Percentiles rank a stretch among this genome's conserved stretches.
Evolutionary conservation across 2,329 filamentous ascomycete species (phyloP).

Genomic region (Chaetomium olivaceum): DNA sequence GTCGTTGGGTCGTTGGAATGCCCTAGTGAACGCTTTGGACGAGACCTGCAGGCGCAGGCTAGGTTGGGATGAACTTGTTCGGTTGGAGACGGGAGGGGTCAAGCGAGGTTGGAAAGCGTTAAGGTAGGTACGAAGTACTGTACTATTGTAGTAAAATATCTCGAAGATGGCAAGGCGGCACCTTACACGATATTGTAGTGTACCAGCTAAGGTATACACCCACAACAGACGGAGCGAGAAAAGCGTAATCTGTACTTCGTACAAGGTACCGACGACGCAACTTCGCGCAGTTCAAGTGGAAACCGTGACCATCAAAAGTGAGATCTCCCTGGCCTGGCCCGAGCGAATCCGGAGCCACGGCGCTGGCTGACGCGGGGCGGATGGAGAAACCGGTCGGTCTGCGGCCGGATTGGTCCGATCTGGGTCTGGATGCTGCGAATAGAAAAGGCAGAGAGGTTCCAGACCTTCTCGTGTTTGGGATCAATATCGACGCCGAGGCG

Average conservation of each 20-base stretch:
- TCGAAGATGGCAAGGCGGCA: background rate
- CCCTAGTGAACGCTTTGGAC: background rate
- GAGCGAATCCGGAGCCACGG: slow-evolving; percentile 23
- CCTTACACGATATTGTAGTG: background rate
- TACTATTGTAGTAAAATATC: too few species aligned
- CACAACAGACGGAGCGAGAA: background rate
- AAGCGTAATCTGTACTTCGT: background rate
- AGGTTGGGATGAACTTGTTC: slow-evolving; percentile 6
- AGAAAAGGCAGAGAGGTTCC: background rate
- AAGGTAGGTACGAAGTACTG: too few species aligned
- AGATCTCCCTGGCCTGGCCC: slow-evolving; percentile 1
- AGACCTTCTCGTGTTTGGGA: slow-evolving; percentile 12
- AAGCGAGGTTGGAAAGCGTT: background rate
- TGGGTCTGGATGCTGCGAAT: slow-evolving; percentile 4
- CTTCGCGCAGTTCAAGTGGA: slow-evolving; percentile 19
- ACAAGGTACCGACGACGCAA: background rate
- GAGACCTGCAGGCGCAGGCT: background rate
- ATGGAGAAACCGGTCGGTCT: background rate
- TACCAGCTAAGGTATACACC: background rate
- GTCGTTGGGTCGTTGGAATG: background rate
- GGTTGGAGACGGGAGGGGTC: background rate
- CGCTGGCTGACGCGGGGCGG: slow-evolving; percentile 9
- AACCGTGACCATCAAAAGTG: background rate
- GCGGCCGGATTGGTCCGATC: slow-evolving; percentile 14
- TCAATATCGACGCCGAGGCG: background rate